phyloP scores from a whole-genome alignment of 495 filamentous ascomycete species.

The Massariosphaeria phaeospora region DNA sequence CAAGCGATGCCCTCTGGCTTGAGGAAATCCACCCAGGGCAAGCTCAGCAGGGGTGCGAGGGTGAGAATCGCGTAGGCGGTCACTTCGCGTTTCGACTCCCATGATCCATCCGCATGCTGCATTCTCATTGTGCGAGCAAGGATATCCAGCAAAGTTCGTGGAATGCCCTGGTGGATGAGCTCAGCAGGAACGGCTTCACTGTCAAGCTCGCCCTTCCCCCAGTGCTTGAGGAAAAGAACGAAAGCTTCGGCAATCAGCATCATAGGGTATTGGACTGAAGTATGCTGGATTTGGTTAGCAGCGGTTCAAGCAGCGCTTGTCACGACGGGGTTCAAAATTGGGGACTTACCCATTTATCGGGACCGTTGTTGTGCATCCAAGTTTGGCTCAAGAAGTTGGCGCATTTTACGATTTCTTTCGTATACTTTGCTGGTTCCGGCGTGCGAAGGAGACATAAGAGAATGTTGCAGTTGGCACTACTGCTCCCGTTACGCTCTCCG shows the following conservation, averaged over 20 bases:
- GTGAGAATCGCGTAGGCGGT: conserved; percentile 28
- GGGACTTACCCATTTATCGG: conserved; percentile 29
- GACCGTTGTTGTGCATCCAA: conserved; percentile 16
- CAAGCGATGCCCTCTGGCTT: conserved; percentile 20
- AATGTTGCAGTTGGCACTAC: conserved; percentile 26
- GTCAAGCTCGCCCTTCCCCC: conserved; percentile 21
- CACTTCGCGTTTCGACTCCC: conserved; percentile 24
- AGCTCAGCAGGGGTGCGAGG: conserved; percentile 9
- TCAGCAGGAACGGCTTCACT: conserved; percentile 1
- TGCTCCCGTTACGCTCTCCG: conserved; percentile 23
- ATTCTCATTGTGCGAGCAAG: conserved; percentile 17
- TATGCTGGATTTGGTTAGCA: conserved; percentile 11
- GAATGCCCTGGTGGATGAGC: conserved; percentile 14
- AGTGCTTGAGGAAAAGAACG: conserved; percentile 11
- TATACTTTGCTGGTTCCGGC: conserved; percentile 18
- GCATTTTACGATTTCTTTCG: conserved; percentile 23
- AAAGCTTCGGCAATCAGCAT: conserved; percentile 24
- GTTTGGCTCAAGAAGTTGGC: conserved; percentile 7
- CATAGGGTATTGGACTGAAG: conserved; percentile 27
- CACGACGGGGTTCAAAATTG: neutral
- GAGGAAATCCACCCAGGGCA: conserved; percentile 23
- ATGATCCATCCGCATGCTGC: conserved; percentile 23
- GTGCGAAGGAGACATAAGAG: conserved; percentile 17
- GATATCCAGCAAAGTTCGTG: conserved; percentile 20
- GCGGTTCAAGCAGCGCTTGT: neutral